Evolutionary conservation across 2,329 filamentous ascomycete genomes (phyloP), one percentile per base, ranked within the genome.

Genomic region (Fusarium musae): DNA sequence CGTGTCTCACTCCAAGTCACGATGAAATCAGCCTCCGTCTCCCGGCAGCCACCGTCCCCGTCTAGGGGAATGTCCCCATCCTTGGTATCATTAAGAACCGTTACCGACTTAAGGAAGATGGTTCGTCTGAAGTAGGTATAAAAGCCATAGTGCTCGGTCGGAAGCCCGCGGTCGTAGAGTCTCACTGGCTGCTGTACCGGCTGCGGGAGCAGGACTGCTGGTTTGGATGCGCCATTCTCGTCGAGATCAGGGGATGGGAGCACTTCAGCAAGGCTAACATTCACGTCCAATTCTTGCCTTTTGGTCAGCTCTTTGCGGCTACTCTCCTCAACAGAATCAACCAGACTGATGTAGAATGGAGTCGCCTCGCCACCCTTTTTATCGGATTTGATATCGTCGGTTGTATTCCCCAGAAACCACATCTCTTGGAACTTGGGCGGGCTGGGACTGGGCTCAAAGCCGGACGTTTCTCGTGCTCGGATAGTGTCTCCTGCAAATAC

Each of bases 111-210:
- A 70, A 97, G 86, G 84, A 96, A 97, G 72, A 97, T 93, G 13
- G 92, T 93, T 73, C 95, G 93, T 82, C 95, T 91, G 82, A 93
- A 98, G 85, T 97, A 97, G 2, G 89, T 93, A 84, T 97, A 98
- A 83, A 98, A 98, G 5, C 94, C 94, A 81, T 97, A 98, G 82
- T 97, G 94, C 81, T 98, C 96, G 1, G 92, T 92, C 4, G 88
- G 84, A 34, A 93, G 85, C 23, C 93, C 95, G 26, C 95, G 93
- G 80, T 98, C 94, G 81, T 92, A 98, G 2, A 98, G 88, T 4
- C 93, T 90, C 17, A 98, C 85, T 0, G 94, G 96, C 78, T 98
- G 96, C 67, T 92, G 89, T 2, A 86, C 83, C 1, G 93, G 89
- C 12, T 88, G 85, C 0, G 95, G 93, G 50, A 96, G 89, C 70